Evolutionary conservation across 169 alveolate species (phyloP).

Genomic region (Theileria orientalis): DNA sequence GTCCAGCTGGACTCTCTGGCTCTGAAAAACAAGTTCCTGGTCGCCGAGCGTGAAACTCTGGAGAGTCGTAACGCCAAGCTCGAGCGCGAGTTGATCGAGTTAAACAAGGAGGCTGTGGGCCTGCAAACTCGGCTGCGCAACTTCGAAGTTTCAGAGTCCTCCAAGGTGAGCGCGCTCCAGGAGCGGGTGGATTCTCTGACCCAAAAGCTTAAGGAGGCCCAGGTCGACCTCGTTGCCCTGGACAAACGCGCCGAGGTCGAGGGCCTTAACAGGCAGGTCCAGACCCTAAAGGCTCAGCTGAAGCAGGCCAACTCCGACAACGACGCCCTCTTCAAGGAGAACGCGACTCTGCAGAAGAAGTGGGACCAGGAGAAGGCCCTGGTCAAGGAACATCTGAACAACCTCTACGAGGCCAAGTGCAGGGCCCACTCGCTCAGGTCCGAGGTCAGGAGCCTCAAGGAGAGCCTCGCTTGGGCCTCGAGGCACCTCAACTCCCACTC

Average conservation of each 20-base stretch:
- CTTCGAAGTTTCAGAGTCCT: constrained; percentile 25
- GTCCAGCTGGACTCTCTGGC: constrained; percentile 36
- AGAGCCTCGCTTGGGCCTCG: not conserved
- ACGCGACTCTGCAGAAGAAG: constrained; percentile 30
- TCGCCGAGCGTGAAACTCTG: constrained; percentile 32
- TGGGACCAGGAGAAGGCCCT: constrained; percentile 13
- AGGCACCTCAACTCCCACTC: not conserved
- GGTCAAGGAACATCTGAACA: constrained; percentile 48
- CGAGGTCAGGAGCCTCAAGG: not conserved
- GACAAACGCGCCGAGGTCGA: constrained; percentile 54
- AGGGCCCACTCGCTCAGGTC: constrained; percentile 10
- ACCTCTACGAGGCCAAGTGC: constrained; percentile 47
- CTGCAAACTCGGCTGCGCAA: constrained; percentile 25
- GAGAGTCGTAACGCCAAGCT: constrained; percentile 18
- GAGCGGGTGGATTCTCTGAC: constrained; percentile 40
- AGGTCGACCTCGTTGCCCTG: constrained; percentile 33
- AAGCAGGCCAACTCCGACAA: constrained; percentile 34
- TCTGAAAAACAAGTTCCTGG: constrained; percentile 21
- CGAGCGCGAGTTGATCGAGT: constrained; percentile 41
- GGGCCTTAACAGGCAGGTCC: constrained; percentile 24
- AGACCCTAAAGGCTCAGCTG: constrained; percentile 25
- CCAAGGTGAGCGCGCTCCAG: constrained; percentile 45
- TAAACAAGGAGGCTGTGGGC: constrained; percentile 3
- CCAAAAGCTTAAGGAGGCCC: constrained; percentile 41
- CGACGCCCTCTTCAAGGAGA: constrained; percentile 36